These are phyloP conservation scores for Mycosarcoma maydis DNA, from an alignment of 1,284 basidiomycete species.

Conservation along the genomic window DNA sequence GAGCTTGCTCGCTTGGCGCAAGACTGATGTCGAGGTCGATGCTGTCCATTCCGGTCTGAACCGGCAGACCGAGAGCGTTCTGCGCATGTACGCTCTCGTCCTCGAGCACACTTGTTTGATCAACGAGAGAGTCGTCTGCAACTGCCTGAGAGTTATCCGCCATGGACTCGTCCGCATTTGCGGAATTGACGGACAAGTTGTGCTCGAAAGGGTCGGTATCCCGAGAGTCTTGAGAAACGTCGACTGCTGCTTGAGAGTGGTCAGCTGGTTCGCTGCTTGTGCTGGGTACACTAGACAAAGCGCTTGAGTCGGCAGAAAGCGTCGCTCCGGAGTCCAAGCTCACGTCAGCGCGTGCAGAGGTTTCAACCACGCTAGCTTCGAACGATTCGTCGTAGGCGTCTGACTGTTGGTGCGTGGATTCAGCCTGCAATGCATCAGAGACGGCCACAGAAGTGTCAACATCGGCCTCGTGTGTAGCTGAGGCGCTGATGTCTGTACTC, in stretches of 20 bases:
- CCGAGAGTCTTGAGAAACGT: background rate
- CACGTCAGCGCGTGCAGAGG: background rate
- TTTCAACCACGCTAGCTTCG: background rate
- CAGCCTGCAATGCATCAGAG: background rate
- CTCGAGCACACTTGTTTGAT: too few species aligned
- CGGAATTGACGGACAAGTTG: background rate
- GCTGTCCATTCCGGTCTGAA: too few species aligned
- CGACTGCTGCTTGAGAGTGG: slow-evolving; percentile 3
- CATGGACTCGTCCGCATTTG: background rate
- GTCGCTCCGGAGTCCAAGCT: background rate
- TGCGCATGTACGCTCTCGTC: too few species aligned
- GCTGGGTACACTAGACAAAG: background rate
- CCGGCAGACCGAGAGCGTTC: too few species aligned
- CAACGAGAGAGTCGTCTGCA: background rate
- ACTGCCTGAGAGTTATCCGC: background rate
- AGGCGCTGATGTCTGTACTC: background rate
- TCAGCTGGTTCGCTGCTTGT: slow-evolving; percentile 1
- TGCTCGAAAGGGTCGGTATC: background rate
- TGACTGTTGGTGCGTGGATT: background rate
- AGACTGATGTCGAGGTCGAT: slow-evolving; percentile 8
- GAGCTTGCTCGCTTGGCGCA: background rate
- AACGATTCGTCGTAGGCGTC: background rate
- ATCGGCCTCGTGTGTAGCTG: background rate
- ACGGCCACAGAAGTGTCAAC: background rate
- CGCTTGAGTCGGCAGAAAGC: background rate